Evolutionary conservation across 805 yeast genomes (phyloP), one percentile per base, ranked within the genome.

Genomic region (Candida piceae): DNA sequence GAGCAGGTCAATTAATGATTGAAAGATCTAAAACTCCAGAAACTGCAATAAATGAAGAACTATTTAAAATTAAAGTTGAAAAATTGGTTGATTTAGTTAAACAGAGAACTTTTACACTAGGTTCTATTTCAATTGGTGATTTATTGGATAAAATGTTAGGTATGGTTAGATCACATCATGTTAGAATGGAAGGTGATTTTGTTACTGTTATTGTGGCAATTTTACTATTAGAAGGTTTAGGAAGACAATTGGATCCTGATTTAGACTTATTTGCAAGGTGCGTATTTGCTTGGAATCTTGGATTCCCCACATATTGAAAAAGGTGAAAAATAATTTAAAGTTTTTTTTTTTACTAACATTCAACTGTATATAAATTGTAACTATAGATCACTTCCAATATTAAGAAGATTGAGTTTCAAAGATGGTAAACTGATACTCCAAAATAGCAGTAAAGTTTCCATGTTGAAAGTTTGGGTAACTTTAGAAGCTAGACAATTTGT

Each of bases 181-280:
- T 93, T 16, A 72, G 96, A 54, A 84, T 93, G 95, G 99, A 93
- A 55, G 94, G 95, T 6, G 98, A 93, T 60, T 93, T 93, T 55
- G 80, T 93, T 29, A 87, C 95, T 21, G 96, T 93, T 17, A 83
- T 93, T n/a, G 87, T 93, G 22, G 96, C 97, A 1, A 88, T 93
- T 17, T 63, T 93, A 37, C 67, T 93, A 38, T 64, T 93, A 39
- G 98, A 93, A 60, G 99, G 99, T 9, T 84, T 93, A 36, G 97
- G 98, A 16, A 72, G 97, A 55, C 95, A 84, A 60, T 68, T 93
- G 38, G 95, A 93, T 60, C 97, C 97, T 2, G 79, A 87, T 29
- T 69, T 93, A 52, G 98, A 93, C 63, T 72, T 93, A 34, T 90
- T 93, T 72, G 95, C 95, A 73, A 84, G 95, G 93, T 84, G 78